Percentiles rank a stretch among this genome's conserved stretches.
phyloP scores from a whole-genome alignment of 805 yeast genomes.

The Hyphopichia homilentoma region DNA sequence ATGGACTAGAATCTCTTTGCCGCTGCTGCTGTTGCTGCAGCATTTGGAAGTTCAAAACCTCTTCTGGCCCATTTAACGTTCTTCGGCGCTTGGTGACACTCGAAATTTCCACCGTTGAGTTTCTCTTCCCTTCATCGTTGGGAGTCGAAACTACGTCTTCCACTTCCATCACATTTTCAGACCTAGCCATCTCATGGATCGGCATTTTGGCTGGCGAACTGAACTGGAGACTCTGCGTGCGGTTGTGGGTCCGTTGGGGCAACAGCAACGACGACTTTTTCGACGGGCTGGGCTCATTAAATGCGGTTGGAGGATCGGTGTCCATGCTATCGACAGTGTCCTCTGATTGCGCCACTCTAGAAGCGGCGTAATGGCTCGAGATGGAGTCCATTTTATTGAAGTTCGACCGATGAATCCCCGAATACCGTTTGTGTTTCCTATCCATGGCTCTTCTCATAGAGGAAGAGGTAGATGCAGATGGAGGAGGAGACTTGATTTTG shows the following conservation, averaged over 20 bases:
- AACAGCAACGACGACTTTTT: background rate
- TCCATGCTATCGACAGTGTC: no score
- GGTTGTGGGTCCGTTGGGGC: background rate
- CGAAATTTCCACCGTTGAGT: conserved; percentile 8
- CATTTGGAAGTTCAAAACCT: conserved; percentile 13
- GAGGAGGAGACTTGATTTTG: conserved; percentile 11
- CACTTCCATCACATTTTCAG: conserved; percentile 2
- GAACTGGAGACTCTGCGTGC: background rate
- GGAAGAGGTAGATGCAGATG: conserved; percentile 4
- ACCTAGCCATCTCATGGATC: conserved; percentile 17
- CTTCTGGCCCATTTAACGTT: conserved; percentile 41
- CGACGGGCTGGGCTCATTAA: background rate
- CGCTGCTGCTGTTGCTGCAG: conserved; percentile 1
- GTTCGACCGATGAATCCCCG: conserved; percentile 30
- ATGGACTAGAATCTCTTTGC: conserved; percentile 1
- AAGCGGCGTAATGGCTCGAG: conserved; percentile 44
- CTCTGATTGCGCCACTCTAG: conserved; percentile 8
- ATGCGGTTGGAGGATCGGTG: no score
- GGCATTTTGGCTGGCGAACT: conserved; percentile 34
- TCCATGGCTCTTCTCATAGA: conserved; percentile 2
- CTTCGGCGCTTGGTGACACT: conserved; percentile 30
- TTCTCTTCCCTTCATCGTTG: conserved; percentile 7
- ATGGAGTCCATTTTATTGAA: conserved; percentile 48
- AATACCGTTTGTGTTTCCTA: conserved; percentile 23
- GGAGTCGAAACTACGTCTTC: conserved; percentile 1